These are phyloP conservation scores for Crithidia sp. DNA, from an alignment of 208 protist species.

Conservation along the genomic window DNA sequence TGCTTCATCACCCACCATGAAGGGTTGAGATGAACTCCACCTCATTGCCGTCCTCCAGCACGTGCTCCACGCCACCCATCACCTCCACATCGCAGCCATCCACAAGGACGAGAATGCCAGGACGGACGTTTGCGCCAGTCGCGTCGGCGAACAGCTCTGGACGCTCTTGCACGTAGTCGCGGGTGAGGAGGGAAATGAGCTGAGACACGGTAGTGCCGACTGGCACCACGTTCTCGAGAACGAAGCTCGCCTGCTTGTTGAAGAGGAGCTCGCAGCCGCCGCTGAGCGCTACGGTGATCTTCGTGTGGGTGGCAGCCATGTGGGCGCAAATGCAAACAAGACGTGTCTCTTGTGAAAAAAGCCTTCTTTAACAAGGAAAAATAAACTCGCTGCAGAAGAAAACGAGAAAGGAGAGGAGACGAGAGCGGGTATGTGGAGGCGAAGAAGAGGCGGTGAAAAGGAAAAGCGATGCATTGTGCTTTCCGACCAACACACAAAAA, in stretches of 20 bases:
- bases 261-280: slow-evolving; percentile 90
- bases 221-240: slow-evolving; percentile 44
- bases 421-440: too few relatives aligned
- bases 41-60: slow-evolving; percentile 82
- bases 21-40: slow-evolving; percentile 95
- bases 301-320: slow-evolving; percentile 15
- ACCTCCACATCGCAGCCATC: slow-evolving; percentile 95
- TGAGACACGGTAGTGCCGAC: slow-evolving; percentile 43
- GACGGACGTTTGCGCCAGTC: slow-evolving; percentile 66
- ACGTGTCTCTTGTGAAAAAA: too few relatives aligned
- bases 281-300: slow-evolving; percentile 57
- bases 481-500: too few relatives aligned
- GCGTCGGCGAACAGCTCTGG: slow-evolving; percentile 82
- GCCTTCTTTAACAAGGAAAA: too few relatives aligned
- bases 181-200: slow-evolving; percentile 63
- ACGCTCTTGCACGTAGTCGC: slow-evolving; percentile 65
- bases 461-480: not conserved
- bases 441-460: not conserved
- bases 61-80: slow-evolving; percentile 81
- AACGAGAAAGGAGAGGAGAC: slow-evolving; percentile 9
- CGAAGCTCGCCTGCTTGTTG: slow-evolving; percentile 48
- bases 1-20: slow-evolving; percentile 84
- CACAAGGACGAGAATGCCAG: slow-evolving; percentile 94
- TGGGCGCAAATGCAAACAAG: not conserved
- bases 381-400: not conserved